Evolutionary conservation across 768 basidiomycete genomes (phyloP), one percentile per base, ranked within the genome.

Genomic region (Calocybe cyanea): DNA sequence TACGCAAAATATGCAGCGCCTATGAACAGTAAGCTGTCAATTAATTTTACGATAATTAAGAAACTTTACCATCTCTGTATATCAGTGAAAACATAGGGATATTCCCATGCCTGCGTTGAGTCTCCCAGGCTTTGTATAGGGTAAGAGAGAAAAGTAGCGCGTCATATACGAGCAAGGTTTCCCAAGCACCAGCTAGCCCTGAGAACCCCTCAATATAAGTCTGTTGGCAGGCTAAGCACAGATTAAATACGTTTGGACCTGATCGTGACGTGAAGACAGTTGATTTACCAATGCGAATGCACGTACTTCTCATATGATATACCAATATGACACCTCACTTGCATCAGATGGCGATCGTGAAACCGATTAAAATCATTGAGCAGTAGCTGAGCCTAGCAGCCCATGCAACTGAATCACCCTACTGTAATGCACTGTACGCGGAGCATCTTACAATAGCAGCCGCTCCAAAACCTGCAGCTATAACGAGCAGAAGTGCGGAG

Each of bases 331-430:
- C 70, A 75, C 1, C 70, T 71, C 19, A 53, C 49, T 28, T 28
- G 25, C 72, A 28, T 11, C 11, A 28, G 25, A 3, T 43, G 54
- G 19, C 45, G 41, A 18, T 52, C 33, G 10, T 52, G 51, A 11
- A 52, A 50, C 33, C 43, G 58, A 40, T 66, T 64, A 43, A 73
- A 69, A 2, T 67, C 69, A 25, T 73, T 62, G 5, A 78, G 49
- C 1, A 69, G 77, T 28, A 28, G 25, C 25, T 28, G 25, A 28
- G 25, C 17, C 13, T 35, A n/a, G n/a, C n/a, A n/a, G n/a, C n/a
- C n/a, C n/a, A n/a, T n/a, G n/a, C n/a, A 20, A 41, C n/a, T n/a
- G n/a, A n/a, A n/a, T n/a, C n/a, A n/a, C n/a, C n/a, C n/a, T n/a
- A n/a, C n/a, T n/a, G n/a, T 28, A 4, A 15, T 7, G 13, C 15